Evolutionary conservation across 1,284 basidiomycete species (phyloP), one percentile per base, ranked within the genome.

Genomic region (Leccinum fallax): DNA sequence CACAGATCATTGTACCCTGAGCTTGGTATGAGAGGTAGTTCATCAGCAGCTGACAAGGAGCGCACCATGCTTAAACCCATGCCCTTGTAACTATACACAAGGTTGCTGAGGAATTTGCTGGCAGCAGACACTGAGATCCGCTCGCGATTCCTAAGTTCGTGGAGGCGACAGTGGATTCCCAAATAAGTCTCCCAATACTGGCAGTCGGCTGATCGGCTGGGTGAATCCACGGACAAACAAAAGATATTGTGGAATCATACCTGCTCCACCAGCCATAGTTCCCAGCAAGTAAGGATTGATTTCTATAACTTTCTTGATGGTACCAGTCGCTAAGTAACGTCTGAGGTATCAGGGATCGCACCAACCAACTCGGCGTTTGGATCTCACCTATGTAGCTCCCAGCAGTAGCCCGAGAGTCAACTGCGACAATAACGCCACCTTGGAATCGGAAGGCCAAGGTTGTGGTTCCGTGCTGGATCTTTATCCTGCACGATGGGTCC

Each of bases 121-220:
- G 97, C 97, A 19, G 97, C 97, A 13, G 97, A 97, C 19, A 99
- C 97, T 19, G 95, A 97, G 75, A 99, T 99, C 56, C 97, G 89
- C 79, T 99, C 96, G 74, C 93, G 91, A 79, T 99, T 98, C 67
- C 97, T 86, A 40, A 99, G 86, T 78, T 99, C 97, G 78, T 99
- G 95, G 64, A 99, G 80, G 55, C 97, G 90, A 77, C 97, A 99
- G 74, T 98, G 95, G 71, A 98, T 95, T 58, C 97, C 97, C 66
- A 99, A 89, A 77, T 99, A 99, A 9, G 97, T 99, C 76, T 98
- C 97, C 96, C 96, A 96, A 78, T 88, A 96, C 73, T 96, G 94
- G 71, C 94, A 96, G 74, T 96, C 94, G 63, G 94, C 94, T 92
- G 67, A 53, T 61, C 36, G 15, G 43, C 32, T 7, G 51, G 48